Evolutionary conservation across 1,139 yeast genomes (phyloP), one percentile per base, ranked within the genome.

Genomic region (Candida albicans): DNA sequence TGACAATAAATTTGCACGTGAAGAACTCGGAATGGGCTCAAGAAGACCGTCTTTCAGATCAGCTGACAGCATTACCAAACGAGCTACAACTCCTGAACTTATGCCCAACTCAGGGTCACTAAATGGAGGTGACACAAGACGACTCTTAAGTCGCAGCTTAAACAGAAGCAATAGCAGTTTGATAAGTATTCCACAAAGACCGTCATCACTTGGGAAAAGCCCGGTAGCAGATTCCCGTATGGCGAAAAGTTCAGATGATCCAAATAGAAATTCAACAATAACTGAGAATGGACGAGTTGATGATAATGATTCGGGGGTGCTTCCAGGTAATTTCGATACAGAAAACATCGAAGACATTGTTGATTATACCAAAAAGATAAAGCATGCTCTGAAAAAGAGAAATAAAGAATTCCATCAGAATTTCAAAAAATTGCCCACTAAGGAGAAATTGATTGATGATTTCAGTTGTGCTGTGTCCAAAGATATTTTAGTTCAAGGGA

Each of bases 401-500:
- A 82, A 84, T 53, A 65, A 67, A 26, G 87, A 84, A 32, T 84
- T 85, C 57, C 91, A 84, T 57, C 72, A 68, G 35, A 57, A 75
- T 4, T 86, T 86, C 62, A 79, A 79, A 46, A 75, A 76, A 37
- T 61, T 85, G 0, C 80, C 84, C 0, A 50, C 64, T 1, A 57
- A 58, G 29, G 95, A 86, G 52, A 64, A 67, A 39, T 68, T 85
- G 34, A 70, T 85, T 40, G 83, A 79, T 40, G 91, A 84, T 52
- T 83, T 72, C 54, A 75, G 84, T 35, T 86, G 93, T 70, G 95
- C 95, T 0, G 67, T 81, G 28, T 79, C 83, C 2, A 81, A 80
- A 52, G 93, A 86, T 57, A 82, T 86, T 26, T 66, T 86, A 38
- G 74, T 84, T 9, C 95, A 86, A 53, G 95, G 95, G 7, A 73